Evolutionary conservation across 2,329 filamentous ascomycete species (phyloP), one percentile per base, ranked within the genome.

Genomic region (Aspergillus hiratsukae): DNA sequence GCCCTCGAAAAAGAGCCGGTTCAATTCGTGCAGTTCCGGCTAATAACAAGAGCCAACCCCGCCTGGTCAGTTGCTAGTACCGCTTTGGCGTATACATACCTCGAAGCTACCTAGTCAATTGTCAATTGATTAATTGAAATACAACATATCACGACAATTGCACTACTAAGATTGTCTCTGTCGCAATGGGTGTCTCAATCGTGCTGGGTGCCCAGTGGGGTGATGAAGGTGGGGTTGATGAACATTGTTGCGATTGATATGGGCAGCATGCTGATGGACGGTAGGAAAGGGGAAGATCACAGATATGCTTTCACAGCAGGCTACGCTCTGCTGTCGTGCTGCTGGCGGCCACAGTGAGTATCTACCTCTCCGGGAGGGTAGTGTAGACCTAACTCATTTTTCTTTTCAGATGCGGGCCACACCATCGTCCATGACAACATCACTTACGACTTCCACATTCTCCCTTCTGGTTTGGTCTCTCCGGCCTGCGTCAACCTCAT

Each of bases 401-500:
- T 27, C 27, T 54, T 48, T 27, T 52, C 27, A 69, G 66, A 79
- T 64, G 77, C 77, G 56, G 77, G 77, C 43, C 77, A 79, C 64
- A 78, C 77, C 46, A 78, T 79, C 56, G 76, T 79, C 53, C 75
- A 76, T 61, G 70, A 76, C 55, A 67, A 71, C 49, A 68, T 75
- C 54, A 78, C 76, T 49, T 79, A 78, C 63, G 76, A 79, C 64
- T 79, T 79, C 66, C 77, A 79, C 66, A 78, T 79, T 56, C 72
- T 79, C 29, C 77, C 77, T 43, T 75, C 72, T 27, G 75, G 75
- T 51, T 72, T 79, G 51, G 68, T 78, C 60, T 76, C 76, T 41
- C 74, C 76, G 3, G 66, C 65, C 51, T 78, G 75, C 63, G 63
- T 78, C 62, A 79, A 78, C 66, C 70, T 79, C 54, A 77, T 79